Base-by-base conservation (phyloP, 2,329 filamentous ascomycete species). In the Trichoderma afroharzianum region DNA sequence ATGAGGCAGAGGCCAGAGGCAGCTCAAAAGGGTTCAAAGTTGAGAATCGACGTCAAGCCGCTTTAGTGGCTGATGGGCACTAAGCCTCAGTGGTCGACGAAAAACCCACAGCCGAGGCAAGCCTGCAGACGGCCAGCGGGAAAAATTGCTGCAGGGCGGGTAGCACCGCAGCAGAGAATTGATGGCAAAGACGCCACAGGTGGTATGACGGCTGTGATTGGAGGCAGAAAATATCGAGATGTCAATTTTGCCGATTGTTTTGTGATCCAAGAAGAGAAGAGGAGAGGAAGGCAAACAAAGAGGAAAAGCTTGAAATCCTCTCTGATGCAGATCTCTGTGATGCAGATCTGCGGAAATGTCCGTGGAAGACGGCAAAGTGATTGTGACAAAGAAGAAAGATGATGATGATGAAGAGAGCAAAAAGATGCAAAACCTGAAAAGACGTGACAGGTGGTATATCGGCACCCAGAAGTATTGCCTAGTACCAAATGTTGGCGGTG, bases 21-120 rank as follows among this genome's bases (percentile, higher is more conserved):
- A 58, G 58, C 59, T 70, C 66, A 53, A 62, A 62, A 32, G 64
- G 36, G 53, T 68, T 33, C 50, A 43, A 30, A 26, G 21, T 43
- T 61, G 55, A 39, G 36, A 62, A 69, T 69, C 66, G 66, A 69
- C 57, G 66, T 69, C 66, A 69, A 61, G 66, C 66, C 66, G 66
- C 66, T 36, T 30, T 68, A 68, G 66, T 61, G 66, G 66, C 66
- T 68, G 36, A 12, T 68, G 55, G 36, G 66, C 66, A 61, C 66
- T 68, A 68, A 61, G 28, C 66, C 66, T 61, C 57, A 62, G 66
- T 53, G 66, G 57, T 62, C 66, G 36, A 59, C 6, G 43, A 32
- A 50, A 59, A 68, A 24, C 66, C 66, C 33, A 68, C 55, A 68
- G 36, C 66, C 66, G 66, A 68, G 66, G 66, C 66, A 68, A 68